Percentiles rank a stretch among this genome's conserved stretches.
phyloP scores from a whole-genome alignment of 805 yeast genomes.

The Starmerella bombicola region DNA sequence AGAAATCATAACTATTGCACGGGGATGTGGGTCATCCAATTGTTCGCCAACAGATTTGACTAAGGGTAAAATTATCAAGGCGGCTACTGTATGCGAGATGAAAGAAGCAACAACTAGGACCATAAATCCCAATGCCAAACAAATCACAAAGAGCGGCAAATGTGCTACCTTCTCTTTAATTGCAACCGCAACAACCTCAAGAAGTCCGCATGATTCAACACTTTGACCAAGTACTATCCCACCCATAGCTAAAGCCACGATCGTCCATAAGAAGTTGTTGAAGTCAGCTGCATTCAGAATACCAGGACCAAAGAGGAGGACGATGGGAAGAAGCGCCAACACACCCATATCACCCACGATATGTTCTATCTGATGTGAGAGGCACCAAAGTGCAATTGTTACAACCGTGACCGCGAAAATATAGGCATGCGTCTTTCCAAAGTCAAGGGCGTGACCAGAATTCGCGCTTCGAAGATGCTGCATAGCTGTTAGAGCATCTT shows the following conservation, averaged over 20 bases:
- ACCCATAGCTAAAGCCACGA: conserved; percentile 93
- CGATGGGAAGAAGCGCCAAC: conserved; percentile 76
- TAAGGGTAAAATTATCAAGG: conserved; percentile 79
- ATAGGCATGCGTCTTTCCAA: conserved; percentile 62
- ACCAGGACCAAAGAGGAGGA: conserved; percentile 89
- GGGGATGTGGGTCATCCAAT: conserved; percentile 57
- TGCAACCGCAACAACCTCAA: conserved; percentile 58
- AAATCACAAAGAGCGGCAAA: conserved; percentile 58
- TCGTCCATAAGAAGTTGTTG: conserved; percentile 94
- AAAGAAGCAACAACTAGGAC: conserved; percentile 82
- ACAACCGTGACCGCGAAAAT: conserved; percentile 51
- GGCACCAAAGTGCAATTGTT: conserved; percentile 83
- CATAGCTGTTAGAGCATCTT: conserved; percentile 38
- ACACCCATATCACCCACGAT: conserved; percentile 94
- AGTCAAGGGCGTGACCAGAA: conserved; percentile 33
- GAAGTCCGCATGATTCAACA: conserved; percentile 78
- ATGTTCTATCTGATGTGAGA: conserved; percentile 59
- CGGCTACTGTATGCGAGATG: conserved; percentile 95
- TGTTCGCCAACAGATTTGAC: conserved; percentile 78
- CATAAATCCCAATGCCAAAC: conserved; percentile 67
- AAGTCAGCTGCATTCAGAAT: conserved; percentile 78
- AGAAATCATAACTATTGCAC: conserved; percentile 55
- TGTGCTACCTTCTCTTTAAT: conserved; percentile 57
- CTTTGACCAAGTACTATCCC: conserved; percentile 94
- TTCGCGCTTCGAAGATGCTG: conserved; percentile 42